Evolutionary conservation across 2,329 filamentous ascomycete species (phyloP).

Genomic region (Talaromyces verruculosus): DNA sequence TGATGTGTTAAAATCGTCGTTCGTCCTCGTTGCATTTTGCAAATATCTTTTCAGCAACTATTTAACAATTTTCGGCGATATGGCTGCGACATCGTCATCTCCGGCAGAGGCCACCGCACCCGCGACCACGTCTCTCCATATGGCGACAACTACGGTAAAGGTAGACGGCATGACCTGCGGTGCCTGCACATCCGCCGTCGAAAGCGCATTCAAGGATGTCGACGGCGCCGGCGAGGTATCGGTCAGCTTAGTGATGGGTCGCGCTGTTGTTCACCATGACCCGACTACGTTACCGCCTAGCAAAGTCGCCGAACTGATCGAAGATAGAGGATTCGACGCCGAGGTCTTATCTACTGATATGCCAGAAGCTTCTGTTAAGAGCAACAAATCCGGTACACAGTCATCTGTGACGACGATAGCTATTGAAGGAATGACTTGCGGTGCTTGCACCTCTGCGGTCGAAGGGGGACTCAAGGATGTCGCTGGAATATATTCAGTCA

Average conservation of each 20-base stretch:
- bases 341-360: constrained; percentile 81
- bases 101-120: not conserved
- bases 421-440: constrained; percentile 87
- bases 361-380: constrained; percentile 47
- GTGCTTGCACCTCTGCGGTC: constrained; percentile 82
- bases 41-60: not conserved
- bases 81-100: not conserved
- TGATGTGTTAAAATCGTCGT: not conserved
- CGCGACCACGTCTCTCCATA: constrained; percentile 10
- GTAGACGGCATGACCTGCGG: constrained; percentile 88
- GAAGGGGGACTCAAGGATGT: constrained; percentile 77
- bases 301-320: constrained; percentile 78
- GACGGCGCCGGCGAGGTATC: constrained; percentile 82
- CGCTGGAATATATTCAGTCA: constrained; percentile 71
- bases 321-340: constrained; percentile 89
- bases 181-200: constrained; percentile 92
- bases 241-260: constrained; percentile 90
- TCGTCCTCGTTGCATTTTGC: not conserved
- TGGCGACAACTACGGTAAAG: constrained; percentile 83
- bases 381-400: constrained; percentile 23
- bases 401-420: constrained; percentile 71
- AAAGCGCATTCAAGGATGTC: constrained; percentile 81
- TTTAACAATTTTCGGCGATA: constrained; percentile 1
- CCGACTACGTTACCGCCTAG: constrained; percentile 70
- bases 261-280: constrained; percentile 92